These are phyloP conservation scores for Mycena venus DNA, from an alignment of 768 basidiomycete genomes.

Conservation along the genomic window DNA sequence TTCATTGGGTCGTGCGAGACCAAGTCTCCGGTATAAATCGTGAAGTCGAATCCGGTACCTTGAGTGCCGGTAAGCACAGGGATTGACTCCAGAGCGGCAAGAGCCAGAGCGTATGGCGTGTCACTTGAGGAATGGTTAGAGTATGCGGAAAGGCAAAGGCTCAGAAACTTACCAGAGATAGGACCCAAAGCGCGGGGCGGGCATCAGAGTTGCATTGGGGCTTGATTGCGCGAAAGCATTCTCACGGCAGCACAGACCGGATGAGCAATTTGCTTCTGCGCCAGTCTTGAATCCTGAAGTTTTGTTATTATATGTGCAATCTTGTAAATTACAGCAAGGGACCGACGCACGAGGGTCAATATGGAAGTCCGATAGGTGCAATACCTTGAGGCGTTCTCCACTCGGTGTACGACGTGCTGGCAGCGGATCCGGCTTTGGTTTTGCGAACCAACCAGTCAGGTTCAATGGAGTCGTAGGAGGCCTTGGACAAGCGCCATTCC, in stretches of 20 bases:
- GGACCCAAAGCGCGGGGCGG: conserved; percentile 78
- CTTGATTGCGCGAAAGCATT: conserved; percentile 64
- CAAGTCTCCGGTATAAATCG: conserved; percentile 80
- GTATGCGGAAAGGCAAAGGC: not conserved
- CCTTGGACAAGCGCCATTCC: conserved; percentile 56
- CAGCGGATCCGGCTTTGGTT: conserved; percentile 79
- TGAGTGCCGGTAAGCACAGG: conserved; percentile 74
- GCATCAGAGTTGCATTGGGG: conserved; percentile 62
- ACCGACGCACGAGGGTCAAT: conserved; percentile 72
- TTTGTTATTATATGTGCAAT: conserved; percentile 1
- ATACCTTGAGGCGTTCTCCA: conserved; percentile 75
- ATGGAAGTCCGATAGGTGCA: conserved; percentile 84
- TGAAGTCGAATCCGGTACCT: conserved; percentile 71
- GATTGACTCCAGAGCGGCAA: conserved; percentile 75
- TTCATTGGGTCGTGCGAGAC: conserved; percentile 78
- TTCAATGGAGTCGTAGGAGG: conserved; percentile 72
- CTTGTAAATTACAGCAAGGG: not conserved
- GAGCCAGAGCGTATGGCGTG: conserved; percentile 71
- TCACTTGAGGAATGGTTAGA: conserved; percentile 56
- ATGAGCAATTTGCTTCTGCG: conserved; percentile 79
- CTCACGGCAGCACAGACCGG: conserved; percentile 74
- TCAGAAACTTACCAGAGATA: conserved; percentile 63
- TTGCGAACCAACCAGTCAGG: conserved; percentile 77
- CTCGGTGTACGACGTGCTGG: conserved; percentile 69
- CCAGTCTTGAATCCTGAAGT: conserved; percentile 73